Evolutionary conservation across 805 yeast species (phyloP).

Genomic region (Kurtzmaniella cleridarum): DNA sequence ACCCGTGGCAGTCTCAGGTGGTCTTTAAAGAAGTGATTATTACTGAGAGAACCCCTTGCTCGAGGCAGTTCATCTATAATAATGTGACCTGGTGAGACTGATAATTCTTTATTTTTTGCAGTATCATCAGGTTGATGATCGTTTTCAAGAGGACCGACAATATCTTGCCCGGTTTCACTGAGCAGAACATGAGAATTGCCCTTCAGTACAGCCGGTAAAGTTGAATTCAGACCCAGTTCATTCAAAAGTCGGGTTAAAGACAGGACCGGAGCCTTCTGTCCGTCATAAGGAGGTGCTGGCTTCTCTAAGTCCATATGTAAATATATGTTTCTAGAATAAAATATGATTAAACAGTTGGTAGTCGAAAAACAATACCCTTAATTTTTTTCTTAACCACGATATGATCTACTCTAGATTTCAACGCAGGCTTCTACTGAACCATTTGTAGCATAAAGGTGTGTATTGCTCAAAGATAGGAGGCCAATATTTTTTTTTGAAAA

Average conservation of each 20-base stretch:
- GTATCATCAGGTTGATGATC: background rate
- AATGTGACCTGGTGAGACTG: background rate
- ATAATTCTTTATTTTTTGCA: background rate
- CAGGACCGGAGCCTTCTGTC: constrained; percentile 2
- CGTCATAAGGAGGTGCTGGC: constrained; percentile 5
- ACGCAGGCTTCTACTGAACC: too few relatives aligned
- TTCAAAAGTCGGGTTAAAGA: constrained; percentile 5
- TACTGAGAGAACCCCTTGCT: too few relatives aligned
- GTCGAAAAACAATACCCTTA: too few relatives aligned
- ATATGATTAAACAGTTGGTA: background rate
- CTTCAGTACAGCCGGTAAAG: constrained; percentile 3
- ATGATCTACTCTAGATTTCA: too few relatives aligned
- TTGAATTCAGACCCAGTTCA: background rate
- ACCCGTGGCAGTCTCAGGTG: constrained; percentile 28
- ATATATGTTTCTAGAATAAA: background rate
- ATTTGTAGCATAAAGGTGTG: too few relatives aligned
- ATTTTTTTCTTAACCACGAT: too few relatives aligned
- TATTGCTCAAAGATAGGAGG: too few relatives aligned
- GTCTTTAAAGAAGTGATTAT: background rate
- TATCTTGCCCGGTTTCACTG: constrained; percentile 1
- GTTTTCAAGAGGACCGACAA: background rate
- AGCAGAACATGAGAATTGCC: constrained; percentile 3
- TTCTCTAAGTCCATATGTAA: constrained; percentile 10
- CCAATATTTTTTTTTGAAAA: too few relatives aligned
- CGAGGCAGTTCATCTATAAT: too few relatives aligned